These are phyloP conservation scores for Aegilops sharonensis DNA, from an alignment of 176 grass and related monocot species.

Conservation along the genomic window DNA sequence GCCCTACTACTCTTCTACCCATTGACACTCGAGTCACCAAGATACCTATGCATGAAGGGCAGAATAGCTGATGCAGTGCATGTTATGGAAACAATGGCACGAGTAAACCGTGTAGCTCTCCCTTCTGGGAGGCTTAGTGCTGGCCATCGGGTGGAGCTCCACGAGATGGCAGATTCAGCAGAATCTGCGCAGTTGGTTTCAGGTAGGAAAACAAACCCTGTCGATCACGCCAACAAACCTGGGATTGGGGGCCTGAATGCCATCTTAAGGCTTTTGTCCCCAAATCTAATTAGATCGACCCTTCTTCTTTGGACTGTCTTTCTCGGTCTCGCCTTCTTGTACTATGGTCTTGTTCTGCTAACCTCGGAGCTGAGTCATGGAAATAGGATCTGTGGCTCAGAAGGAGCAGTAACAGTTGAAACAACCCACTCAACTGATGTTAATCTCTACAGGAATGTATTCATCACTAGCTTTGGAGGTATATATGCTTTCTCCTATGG, in stretches of 20 bases:
- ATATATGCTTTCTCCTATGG: slow-evolving; percentile 2
- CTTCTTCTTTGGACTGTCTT: slow-evolving; percentile 88
- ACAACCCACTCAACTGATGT: slow-evolving; percentile 36
- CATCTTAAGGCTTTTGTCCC: slow-evolving; percentile 72
- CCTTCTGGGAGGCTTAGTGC: slow-evolving; percentile 63
- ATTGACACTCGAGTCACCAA: slow-evolving; percentile 77
- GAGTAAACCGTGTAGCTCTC: slow-evolving; percentile 58
- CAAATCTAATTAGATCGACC: slow-evolving; percentile 69
- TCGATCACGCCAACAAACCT: slow-evolving; percentile 34
- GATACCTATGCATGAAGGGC: slow-evolving; percentile 91
- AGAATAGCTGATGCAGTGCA: slow-evolving; percentile 61
- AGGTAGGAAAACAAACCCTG: slow-evolving; percentile 32
- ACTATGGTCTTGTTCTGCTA: slow-evolving; percentile 85
- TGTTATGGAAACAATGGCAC: slow-evolving; percentile 82
- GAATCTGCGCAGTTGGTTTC: slow-evolving; percentile 42
- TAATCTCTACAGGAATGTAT: slow-evolving; percentile 81
- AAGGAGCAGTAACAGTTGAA: slow-evolving; percentile 21
- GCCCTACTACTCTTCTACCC: slow-evolving; percentile 81
- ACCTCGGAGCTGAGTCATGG: slow-evolving; percentile 77
- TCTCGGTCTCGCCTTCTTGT: slow-evolving; percentile 84
- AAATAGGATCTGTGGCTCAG: slow-evolving; percentile 57
- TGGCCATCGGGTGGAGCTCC: slow-evolving; percentile 51
- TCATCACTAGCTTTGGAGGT: slow-evolving; percentile 90
- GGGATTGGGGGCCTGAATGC: slow-evolving; percentile 53
- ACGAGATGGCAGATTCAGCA: slow-evolving; percentile 46